Percentiles rank a stretch among this genome's conserved stretches.
Evolutionary conservation across 1,139 yeast species (phyloP).

Genomic region (Pichia cactophila): DNA sequence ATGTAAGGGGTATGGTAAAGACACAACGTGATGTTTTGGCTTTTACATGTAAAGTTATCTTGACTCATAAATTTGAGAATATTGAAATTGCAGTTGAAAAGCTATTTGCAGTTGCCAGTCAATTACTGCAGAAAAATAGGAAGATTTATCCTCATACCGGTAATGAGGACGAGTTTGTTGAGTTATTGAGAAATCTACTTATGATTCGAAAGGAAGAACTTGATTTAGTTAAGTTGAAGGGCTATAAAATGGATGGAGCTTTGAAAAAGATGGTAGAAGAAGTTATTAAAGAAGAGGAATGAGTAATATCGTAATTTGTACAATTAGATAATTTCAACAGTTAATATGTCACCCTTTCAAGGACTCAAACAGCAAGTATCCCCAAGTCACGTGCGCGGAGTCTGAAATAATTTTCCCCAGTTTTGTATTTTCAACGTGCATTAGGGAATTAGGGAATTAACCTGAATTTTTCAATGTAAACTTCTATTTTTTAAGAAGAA

Average conservation of each 20-base stretch:
- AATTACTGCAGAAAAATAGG: constrained; percentile 21
- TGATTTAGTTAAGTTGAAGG: constrained; percentile 18
- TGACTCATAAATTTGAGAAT: constrained; percentile 38
- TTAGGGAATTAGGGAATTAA: background rate
- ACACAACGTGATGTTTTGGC: constrained; percentile 64
- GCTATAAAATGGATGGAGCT: constrained; percentile 20
- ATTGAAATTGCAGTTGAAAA: constrained; percentile 21
- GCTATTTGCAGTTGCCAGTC: constrained; percentile 22
- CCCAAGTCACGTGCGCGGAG: background rate
- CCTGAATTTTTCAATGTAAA: background rate
- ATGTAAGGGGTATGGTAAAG: constrained; percentile 51
- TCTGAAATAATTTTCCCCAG: background rate
- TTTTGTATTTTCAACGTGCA: background rate
- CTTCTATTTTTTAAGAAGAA: background rate
- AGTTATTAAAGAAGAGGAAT: constrained; percentile 4
- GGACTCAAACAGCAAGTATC: too few species aligned
- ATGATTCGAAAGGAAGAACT: constrained; percentile 37
- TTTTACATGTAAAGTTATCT: constrained; percentile 62
- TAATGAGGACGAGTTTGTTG: constrained; percentile 51
- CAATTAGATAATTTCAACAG: background rate
- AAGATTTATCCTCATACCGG: constrained; percentile 12
- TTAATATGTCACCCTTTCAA: too few species aligned
- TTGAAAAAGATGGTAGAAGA: constrained; percentile 18
- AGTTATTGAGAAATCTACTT: constrained; percentile 53
- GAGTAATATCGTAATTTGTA: background rate